These are phyloP conservation scores for Acacia confusa DNA, from an alignment of 306 rosid species.

Conservation along the genomic window DNA sequence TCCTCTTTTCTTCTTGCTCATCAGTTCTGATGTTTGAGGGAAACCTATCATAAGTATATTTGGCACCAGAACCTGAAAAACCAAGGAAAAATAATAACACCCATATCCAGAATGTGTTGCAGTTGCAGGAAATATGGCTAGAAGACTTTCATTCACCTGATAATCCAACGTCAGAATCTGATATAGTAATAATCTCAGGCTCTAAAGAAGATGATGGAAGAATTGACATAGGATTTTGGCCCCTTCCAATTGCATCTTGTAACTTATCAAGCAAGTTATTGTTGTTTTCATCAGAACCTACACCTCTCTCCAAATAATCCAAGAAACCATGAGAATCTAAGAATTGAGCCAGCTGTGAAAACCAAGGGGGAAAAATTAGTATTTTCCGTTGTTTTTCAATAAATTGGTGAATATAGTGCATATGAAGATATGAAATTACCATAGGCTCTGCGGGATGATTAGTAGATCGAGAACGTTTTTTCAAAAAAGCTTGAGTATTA, in stretches of 20 bases:
- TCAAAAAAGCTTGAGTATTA: constrained; percentile 87
- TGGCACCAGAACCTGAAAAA: constrained; percentile 76
- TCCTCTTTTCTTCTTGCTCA: constrained; percentile 94
- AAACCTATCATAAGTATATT: constrained; percentile 81
- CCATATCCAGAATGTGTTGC: constrained; percentile 10
- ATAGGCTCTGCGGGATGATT: constrained; percentile 87
- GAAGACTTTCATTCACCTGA: constrained; percentile 59
- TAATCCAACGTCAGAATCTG: constrained; percentile 70
- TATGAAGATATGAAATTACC: constrained; percentile 46
- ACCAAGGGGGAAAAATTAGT: constrained; percentile 22
- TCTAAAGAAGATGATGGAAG: constrained; percentile 64
- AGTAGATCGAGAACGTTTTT: constrained; percentile 87
- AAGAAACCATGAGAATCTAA: constrained; percentile 90
- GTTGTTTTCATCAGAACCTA: constrained; percentile 75
- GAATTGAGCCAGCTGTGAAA: constrained; percentile 76
- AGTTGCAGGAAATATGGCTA: constrained; percentile 5
- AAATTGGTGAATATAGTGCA: neutral
- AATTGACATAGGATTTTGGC: constrained; percentile 90
- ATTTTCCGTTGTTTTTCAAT: neutral
- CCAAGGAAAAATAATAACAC: constrained; percentile 15
- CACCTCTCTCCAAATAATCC: constrained; percentile 89
- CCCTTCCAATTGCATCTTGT: constrained; percentile 98
- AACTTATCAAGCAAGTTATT: constrained; percentile 89
- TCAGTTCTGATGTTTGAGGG: constrained; percentile 77
- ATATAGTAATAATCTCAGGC: constrained; percentile 89